These are phyloP conservation scores for Ploettnerulaceae sp. DNA, from an alignment of 2,329 filamentous ascomycete genomes.

Conservation along the genomic window DNA sequence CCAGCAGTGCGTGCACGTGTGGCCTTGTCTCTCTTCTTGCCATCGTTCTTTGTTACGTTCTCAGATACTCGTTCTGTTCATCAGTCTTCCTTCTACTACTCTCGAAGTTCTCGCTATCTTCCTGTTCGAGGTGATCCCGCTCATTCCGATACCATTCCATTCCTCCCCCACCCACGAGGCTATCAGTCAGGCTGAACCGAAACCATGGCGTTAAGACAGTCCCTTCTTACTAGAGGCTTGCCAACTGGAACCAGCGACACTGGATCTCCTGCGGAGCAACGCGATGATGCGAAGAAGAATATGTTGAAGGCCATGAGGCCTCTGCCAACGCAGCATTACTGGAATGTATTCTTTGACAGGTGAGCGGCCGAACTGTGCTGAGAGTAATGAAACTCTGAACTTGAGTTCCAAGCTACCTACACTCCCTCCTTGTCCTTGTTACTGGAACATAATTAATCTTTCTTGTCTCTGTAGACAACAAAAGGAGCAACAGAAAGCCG, in stretches of 20 bases:
- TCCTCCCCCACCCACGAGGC: constrained; percentile 14
- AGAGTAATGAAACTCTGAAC: not conserved
- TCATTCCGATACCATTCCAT: constrained; percentile 4
- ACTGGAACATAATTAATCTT: constrained; percentile 1
- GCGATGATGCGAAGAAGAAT: constrained; percentile 78
- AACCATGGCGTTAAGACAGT: constrained; percentile 51
- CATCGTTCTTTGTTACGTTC: constrained; percentile 10
- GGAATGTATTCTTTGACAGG: constrained; percentile 67
- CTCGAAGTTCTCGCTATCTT: not conserved
- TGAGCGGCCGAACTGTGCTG: constrained; percentile 31
- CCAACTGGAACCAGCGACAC: constrained; percentile 57
- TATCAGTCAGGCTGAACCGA: constrained; percentile 16
- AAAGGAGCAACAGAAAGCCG: constrained; percentile 35
- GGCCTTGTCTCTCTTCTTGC: constrained; percentile 8
- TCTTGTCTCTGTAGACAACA: constrained; percentile 28
- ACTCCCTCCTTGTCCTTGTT: not conserved
- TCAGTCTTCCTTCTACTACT: not conserved
- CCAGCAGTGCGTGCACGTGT: not conserved
- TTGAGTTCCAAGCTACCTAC: not conserved
- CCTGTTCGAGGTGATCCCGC: not conserved
- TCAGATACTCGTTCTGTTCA: not conserved
- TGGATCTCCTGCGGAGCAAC: constrained; percentile 65
- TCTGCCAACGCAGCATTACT: constrained; percentile 74
- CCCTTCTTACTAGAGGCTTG: constrained; percentile 58
- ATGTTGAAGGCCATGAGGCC: constrained; percentile 70